Evolutionary conservation across 768 basidiomycete species (phyloP).

Genomic region (Pulveroboletus sp.): DNA sequence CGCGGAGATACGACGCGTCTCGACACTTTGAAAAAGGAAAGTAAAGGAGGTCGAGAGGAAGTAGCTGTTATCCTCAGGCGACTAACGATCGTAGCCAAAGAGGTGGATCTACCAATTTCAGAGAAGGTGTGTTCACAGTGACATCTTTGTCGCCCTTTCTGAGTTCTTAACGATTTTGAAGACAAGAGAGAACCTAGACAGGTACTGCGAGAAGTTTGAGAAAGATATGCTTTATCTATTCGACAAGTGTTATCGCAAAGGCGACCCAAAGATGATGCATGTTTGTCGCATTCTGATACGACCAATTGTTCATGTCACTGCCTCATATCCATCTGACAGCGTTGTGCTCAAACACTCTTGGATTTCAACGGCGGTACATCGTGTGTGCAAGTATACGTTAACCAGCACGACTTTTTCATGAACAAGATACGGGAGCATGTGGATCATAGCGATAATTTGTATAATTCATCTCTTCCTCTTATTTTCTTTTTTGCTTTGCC

Average conservation of each 20-base stretch:
- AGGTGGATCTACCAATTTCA: constrained; percentile 81
- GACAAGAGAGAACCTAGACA: constrained; percentile 90
- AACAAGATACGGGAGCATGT: constrained; percentile 74
- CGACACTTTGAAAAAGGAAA: constrained; percentile 80
- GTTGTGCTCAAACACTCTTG: constrained; percentile 92
- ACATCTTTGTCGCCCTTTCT: background rate
- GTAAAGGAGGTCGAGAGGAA: constrained; percentile 81
- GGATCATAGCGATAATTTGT: constrained; percentile 47
- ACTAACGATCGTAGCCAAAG: constrained; percentile 83
- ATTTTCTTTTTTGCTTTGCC: background rate
- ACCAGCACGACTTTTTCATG: constrained; percentile 99
- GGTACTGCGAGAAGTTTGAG: constrained; percentile 98
- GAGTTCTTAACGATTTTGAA: constrained; percentile 26
- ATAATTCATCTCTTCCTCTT: constrained; percentile 37
- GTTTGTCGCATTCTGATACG: constrained; percentile 40
- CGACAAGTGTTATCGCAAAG: constrained; percentile 91
- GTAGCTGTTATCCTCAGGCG: constrained; percentile 85
- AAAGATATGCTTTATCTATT: constrained; percentile 97
- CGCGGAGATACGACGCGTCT: constrained; percentile 71
- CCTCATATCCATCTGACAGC: constrained; percentile 46
- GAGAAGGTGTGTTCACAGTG: constrained; percentile 54
- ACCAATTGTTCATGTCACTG: constrained; percentile 2
- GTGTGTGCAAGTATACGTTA: constrained; percentile 97
- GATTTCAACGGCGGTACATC: constrained; percentile 98
- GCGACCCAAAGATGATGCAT: constrained; percentile 99